Evolutionary conservation across 805 yeast genomes (phyloP).

Genomic region (Suhomyces sp.): DNA sequence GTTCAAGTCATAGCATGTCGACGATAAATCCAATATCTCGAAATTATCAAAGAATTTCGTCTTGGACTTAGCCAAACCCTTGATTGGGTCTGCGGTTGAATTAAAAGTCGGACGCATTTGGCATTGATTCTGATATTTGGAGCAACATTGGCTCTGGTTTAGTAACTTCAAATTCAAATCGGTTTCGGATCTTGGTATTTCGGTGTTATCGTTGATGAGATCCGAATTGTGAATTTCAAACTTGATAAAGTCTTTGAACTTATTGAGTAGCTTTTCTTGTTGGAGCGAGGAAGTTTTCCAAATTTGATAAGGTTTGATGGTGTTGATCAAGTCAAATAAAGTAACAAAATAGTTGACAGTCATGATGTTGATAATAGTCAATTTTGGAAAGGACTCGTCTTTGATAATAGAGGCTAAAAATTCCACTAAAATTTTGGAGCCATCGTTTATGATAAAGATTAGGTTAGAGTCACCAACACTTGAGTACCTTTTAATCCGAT

Average conservation of each 20-base stretch:
- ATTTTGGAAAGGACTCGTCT: conserved; percentile 16
- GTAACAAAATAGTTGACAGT: conserved; percentile 39
- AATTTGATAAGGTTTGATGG: conserved; percentile 33
- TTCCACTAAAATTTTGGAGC: conserved; percentile 28
- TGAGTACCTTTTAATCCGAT: neutral
- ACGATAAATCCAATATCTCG: neutral
- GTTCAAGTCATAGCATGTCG: neutral
- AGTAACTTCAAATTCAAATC: conserved; percentile 7
- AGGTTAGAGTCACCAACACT: conserved; percentile 23
- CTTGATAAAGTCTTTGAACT: conserved; percentile 27
- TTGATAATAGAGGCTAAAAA: conserved; percentile 15
- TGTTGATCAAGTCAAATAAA: conserved; percentile 34
- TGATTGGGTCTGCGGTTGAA: neutral
- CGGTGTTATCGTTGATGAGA: neutral
- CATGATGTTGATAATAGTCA: conserved; percentile 37
- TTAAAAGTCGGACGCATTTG: neutral
- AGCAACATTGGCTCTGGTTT: neutral
- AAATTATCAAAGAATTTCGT: neutral
- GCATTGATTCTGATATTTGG: neutral
- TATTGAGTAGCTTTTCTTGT: conserved; percentile 20
- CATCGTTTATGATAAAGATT: conserved; percentile 38
- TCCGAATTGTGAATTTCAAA: neutral
- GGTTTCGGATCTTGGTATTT: conserved; percentile 4
- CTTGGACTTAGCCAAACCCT: neutral
- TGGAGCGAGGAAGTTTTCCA: conserved; percentile 38